Evolutionary conservation across 768 basidiomycete species (phyloP), one percentile per base, ranked within the genome.

Genomic region (Kwoniella shandongensis): DNA sequence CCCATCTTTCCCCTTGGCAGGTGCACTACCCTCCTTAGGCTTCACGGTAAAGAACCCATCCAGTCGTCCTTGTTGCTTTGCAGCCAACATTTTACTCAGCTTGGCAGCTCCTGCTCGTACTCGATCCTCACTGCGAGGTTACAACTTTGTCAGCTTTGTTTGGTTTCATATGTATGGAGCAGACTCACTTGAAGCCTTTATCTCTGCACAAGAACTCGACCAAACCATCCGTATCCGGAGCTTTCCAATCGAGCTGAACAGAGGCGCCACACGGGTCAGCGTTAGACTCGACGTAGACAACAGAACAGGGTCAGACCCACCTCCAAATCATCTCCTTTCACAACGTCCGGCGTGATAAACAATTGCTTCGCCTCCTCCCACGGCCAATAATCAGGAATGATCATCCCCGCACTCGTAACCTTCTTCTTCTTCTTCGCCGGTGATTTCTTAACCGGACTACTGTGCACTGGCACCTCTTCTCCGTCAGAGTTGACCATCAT

Each of bases 31-130:
- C 13, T 68, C 69, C 36, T 84, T 85, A 1, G 83, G 77, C 68
- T 88, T 85, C 11, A 85, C 84, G 0, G 86, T 84, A 78, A 99
- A 99, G 79, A 99, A 99, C 0, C 91, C 88, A 69, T 98, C 96
- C 13, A 99, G 81, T 10, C 96, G 86, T 8, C 96, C 93, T 78
- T 99, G 96, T 68, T 98, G 96, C 72, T 97, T 98, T 30, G 86
- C 84, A 50, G 84, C 86, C 47, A 97, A 79, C 76, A 84, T 88
- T 69, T 92, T 96, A 44, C 85, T 80, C 40, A 99, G 83, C 73
- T 97, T 96, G 44, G 96, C 91, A 3, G 89, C 93, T 23, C 92
- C 92, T 74, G 89, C 92, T 27, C 94, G 85, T 2, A 99, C 91
- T 20, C 96, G 87, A 10, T 99, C 96, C 80, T 98, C 96, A 65